A percentile compares a stretch with the other conserved stretches of the same genome.
phyloP scores from a whole-genome alignment of 768 basidiomycete genomes.

The Calocera viscosa region DNA sequence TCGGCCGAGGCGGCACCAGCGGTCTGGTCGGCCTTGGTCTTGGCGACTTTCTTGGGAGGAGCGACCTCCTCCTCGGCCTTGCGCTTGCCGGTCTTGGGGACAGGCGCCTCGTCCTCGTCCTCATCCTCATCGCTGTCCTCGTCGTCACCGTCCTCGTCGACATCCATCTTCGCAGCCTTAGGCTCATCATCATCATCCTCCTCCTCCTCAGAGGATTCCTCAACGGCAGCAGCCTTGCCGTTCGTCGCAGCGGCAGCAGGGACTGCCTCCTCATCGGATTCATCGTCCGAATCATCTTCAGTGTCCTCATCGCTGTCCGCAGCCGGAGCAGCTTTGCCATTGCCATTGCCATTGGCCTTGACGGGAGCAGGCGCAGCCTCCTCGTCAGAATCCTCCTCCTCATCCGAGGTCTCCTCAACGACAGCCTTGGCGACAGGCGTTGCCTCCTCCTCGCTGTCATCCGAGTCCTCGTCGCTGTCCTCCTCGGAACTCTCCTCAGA shows the following conservation, averaged over 20 bases:
- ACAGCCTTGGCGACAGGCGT: slow-evolving; percentile 25
- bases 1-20: slow-evolving; percentile 30
- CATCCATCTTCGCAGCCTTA: slow-evolving; percentile 22
- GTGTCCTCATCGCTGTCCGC: slow-evolving; percentile 13
- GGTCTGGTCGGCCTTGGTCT: slow-evolving; percentile 49
- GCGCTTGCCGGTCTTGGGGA: slow-evolving; percentile 49
- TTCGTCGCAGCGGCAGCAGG: slow-evolving; percentile 32
- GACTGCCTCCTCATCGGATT: slow-evolving; percentile 29
- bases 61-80: slow-evolving; percentile 58
- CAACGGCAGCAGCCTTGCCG: slow-evolving; percentile 20
- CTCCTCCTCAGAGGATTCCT: slow-evolving; percentile 26
- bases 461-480: slow-evolving; percentile 11
- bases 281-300: slow-evolving; percentile 21
- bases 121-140: slow-evolving; percentile 27
- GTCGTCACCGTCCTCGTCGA: slow-evolving; percentile 21
- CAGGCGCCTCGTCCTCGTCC: slow-evolving; percentile 50
- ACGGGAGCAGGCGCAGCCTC: slow-evolving; percentile 22
- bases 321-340: slow-evolving; percentile 15
- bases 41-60: slow-evolving; percentile 67
- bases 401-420: slow-evolving; percentile 22
- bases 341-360: slow-evolving; percentile 20
- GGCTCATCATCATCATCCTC: slow-evolving; percentile 20
- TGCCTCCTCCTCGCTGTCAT: slow-evolving; percentile 26
- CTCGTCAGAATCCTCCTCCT: slow-evolving; percentile 22
- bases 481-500: slow-evolving; percentile 8